Percentiles rank a stretch among this genome's conserved stretches.
Evolutionary conservation across 106 monocot genomes (phyloP).

Genomic region (Dendrobium officinale): DNA sequence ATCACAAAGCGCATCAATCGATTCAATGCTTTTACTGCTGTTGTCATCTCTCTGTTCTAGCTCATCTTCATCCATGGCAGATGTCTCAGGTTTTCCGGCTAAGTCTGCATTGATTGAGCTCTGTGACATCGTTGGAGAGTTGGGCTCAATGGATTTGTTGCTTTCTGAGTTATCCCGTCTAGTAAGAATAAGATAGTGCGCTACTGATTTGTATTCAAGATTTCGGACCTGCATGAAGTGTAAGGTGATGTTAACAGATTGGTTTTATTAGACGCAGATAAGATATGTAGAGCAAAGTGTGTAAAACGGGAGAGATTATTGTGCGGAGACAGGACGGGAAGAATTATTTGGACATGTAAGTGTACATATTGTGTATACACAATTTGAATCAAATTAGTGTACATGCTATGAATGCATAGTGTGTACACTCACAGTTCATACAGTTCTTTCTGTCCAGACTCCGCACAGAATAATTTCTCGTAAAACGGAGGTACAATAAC

Average conservation of each 20-base stretch:
- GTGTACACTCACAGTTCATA: too few relatives aligned
- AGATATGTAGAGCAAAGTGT: too few relatives aligned
- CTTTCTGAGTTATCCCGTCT: background rate
- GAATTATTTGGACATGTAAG: too few relatives aligned
- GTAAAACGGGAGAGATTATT: background rate
- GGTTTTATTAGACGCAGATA: background rate
- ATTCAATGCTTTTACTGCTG: background rate
- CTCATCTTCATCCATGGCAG: background rate
- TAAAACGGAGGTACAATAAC: too few relatives aligned
- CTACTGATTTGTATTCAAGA: slow-evolving; percentile 39
- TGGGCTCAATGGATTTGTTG: background rate
- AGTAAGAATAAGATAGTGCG: slow-evolving; percentile 37
- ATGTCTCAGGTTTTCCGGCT: background rate
- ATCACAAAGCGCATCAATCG: background rate
- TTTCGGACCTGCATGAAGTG: slow-evolving; percentile 5
- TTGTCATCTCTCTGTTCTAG: background rate
- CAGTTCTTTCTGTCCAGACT: too few relatives aligned
- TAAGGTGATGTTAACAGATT: background rate
- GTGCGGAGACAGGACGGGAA: background rate
- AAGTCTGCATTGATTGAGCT: background rate
- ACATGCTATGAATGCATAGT: too few relatives aligned
- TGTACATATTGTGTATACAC: too few relatives aligned
- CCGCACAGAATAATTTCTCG: too few relatives aligned
- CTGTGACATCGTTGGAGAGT: background rate
- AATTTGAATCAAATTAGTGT: too few relatives aligned